Evolutionary conservation across 768 basidiomycete genomes (phyloP), one percentile per base, ranked within the genome.

Genomic region (Auricularia auricula-judae): DNA sequence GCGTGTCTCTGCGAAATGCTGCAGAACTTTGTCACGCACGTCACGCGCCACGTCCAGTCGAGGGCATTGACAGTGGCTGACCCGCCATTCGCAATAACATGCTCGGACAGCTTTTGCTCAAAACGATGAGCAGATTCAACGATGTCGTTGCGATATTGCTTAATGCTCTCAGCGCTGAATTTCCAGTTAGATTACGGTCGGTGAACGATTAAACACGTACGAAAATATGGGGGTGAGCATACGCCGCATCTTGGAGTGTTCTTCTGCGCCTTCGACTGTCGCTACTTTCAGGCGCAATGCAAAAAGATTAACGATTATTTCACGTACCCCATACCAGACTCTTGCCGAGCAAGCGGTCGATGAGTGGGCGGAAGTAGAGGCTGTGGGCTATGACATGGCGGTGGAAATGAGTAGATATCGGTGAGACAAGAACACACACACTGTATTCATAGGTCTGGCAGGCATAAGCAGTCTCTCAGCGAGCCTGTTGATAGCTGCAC

Each of bases 321-420:
- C 5, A 33, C 56, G 23, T 59, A 59, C 56, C 75, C 76, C 76
- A 79, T 8, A 74, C 73, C 21, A 78, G 62, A 7, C 75, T 74
- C 23, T 67, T 68, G 4, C 77, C 77, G 1, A 78, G 61, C 3
- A 77, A 56, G n/a, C 74, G 74, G 23, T 67, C 70, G 53, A 76
- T 71, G 4, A 72, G 70, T 1, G 76, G 75, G 1, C 73, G 70
- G 65, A 76, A 74, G 1, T 74, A 72, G 1, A 71, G 43, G 56
- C 67, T 68, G 70, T 35, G 75, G 53, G 64, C 69, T 68, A 18
- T 29, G 29, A 29, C 29, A 29, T 29, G 29, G 29, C 16, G 16
- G 7, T 34, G 61, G 3, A 59, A 61, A 51, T 5, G 14, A 23
- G 42, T 39, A 54, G 18, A 54, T 47, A 36, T 54, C 47, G 16